phyloP scores from a whole-genome alignment of 371 early-diverging fungal species.

The Mucor velutinosus region DNA sequence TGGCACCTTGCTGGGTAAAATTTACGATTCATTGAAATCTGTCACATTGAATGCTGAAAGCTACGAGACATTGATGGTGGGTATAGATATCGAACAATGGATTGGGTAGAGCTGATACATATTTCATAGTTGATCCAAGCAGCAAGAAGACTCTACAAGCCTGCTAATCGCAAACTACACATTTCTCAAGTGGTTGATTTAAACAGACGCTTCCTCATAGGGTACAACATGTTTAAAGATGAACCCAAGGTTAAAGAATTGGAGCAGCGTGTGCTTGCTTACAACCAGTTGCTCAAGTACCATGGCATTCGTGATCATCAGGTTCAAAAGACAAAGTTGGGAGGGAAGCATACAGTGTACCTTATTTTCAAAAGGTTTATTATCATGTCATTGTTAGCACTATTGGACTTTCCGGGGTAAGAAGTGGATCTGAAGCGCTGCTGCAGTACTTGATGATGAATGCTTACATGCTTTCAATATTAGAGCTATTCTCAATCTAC shows the following conservation, averaged over 20 bases:
- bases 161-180: slow-evolving; percentile 75
- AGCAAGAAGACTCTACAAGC: slow-evolving; percentile 86
- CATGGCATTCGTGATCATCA: slow-evolving; percentile 94
- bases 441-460: background rate
- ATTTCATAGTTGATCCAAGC: slow-evolving; percentile 80
- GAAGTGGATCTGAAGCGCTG: background rate
- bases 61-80: slow-evolving; percentile 87
- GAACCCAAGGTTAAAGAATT: slow-evolving; percentile 75
- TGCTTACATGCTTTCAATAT: background rate
- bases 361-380: slow-evolving; percentile 57
- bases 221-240: slow-evolving; percentile 74
- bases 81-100: background rate
- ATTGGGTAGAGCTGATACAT: background rate
- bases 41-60: slow-evolving; percentile 93
- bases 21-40: slow-evolving; percentile 73
- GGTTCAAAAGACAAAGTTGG: slow-evolving; percentile 78
- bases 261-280: slow-evolving; percentile 70
- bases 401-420: slow-evolving; percentile 73
- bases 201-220: slow-evolving; percentile 84
- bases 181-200: slow-evolving; percentile 81
- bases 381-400: slow-evolving; percentile 61
- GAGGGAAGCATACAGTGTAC: slow-evolving; percentile 61
- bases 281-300: slow-evolving; percentile 82
- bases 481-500: slow-evolving; percentile 15
- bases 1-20: slow-evolving; percentile 70